A percentile compares a stretch with the other conserved stretches of the same genome.
These are phyloP conservation scores for Vitis hybrid DNA, from an alignment of 177 flowering plant genomes.

Conservation along the genomic window DNA sequence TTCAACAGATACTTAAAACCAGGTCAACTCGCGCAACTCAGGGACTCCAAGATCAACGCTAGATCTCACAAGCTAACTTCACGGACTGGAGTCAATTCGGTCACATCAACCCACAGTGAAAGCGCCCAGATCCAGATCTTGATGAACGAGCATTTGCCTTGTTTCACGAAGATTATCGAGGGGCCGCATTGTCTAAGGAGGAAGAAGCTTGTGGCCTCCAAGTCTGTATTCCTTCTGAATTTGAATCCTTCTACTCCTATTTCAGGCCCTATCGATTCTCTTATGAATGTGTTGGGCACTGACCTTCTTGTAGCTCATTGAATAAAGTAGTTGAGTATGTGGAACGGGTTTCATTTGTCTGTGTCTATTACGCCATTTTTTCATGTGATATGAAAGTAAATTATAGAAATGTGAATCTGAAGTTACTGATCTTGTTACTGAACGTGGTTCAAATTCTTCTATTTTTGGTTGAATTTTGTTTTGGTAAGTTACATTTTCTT, in stretches of 20 bases:
- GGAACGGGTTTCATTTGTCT: too few species aligned
- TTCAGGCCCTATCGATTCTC: neutral
- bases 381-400: too few species aligned
- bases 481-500: too few species aligned
- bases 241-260: neutral
- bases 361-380: too few species aligned
- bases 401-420: too few species aligned
- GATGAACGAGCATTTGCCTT: neutral
- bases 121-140: conserved; percentile 8
- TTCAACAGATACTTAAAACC: conserved; percentile 36
- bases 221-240: neutral
- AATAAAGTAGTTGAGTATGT: neutral
- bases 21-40: conserved; percentile 43
- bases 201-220: conserved; percentile 6
- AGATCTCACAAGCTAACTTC: conserved; percentile 11
- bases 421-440: too few species aligned
- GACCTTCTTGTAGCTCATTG: conserved; percentile 5
- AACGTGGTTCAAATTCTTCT: too few species aligned
- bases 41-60: conserved; percentile 37
- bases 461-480: too few species aligned
- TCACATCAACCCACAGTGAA: neutral
- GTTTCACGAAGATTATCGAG: neutral
- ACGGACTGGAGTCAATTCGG: neutral
- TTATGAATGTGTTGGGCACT: neutral
- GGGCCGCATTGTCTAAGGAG: conserved; percentile 2